Base-by-base conservation (phyloP, 768 basidiomycete genomes). In the Cystofilobasidium macerans region DNA sequence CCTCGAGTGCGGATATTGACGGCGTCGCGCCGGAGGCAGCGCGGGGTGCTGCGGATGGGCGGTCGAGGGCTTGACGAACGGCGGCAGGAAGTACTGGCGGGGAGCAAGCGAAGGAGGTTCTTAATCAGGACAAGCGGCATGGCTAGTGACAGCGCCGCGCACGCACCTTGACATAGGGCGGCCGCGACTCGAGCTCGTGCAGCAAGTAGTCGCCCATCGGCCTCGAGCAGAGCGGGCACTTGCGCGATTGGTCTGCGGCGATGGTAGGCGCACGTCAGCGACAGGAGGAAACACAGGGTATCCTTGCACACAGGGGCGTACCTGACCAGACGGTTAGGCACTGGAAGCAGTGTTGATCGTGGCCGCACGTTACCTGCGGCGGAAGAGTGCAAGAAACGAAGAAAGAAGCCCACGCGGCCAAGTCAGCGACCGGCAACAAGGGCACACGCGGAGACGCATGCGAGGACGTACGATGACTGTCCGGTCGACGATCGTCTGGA, bases 261-360 rank as follows among this genome's bases (percentile, higher is more conserved):
- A 26, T 9, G 9, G 2, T 22, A 12, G 20, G 42, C 38, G 75
- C 22, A 71, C 69, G 16, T 71, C 69, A 71, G 74, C 74, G 33
- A 72, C 69, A 8, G 73, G 73, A 72, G 59, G 73, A 73, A 9
- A 72, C 60, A 0, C 71, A 73, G 64, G 73, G 75, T 57, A 75
- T 70, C 33, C 75, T 47, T 3, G 75, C 74, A 45, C 76, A 75
- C 30, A 75, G 73, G 51, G 40, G 48, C 81, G 70, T 67, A 88
- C 88, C 85, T 61, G 87, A 82, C 92, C 91, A 94, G 1, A 91
- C 77, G 56, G 86, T 78, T 28, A 95, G 80, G 74, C 92, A 97
- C 64, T 89, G 87, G 70, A 94, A 94, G 72, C 92, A 97, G 72
- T 93, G 93, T 72, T 88, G 87, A 54, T 74, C 72, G 78, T 97